Evolutionary conservation across 2,329 filamentous ascomycete genomes (phyloP).

Genomic region (Exserohilum rostratum): DNA sequence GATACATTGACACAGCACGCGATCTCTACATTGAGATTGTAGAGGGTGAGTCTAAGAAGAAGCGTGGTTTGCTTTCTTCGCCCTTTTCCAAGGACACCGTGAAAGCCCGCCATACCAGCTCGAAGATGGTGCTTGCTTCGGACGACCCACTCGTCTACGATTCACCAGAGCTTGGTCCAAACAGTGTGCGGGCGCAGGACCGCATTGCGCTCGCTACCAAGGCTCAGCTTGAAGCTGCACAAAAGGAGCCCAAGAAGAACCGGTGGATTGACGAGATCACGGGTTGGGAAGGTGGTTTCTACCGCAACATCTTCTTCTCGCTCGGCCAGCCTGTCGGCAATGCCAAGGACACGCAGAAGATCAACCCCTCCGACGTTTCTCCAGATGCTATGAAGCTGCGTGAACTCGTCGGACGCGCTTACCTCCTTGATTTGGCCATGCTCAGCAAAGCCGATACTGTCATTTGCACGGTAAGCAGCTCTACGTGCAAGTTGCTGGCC

Average conservation of each 20-base stretch:
- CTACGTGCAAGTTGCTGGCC: slow-evolving; percentile 71
- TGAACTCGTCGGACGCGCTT: slow-evolving; percentile 78
- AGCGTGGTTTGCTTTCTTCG: slow-evolving; percentile 9
- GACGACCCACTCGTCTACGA: slow-evolving; percentile 80
- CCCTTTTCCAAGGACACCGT: slow-evolving; percentile 22
- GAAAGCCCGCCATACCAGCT: slow-evolving; percentile 34
- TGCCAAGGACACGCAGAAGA: slow-evolving; percentile 31
- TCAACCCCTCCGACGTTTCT: slow-evolving; percentile 31
- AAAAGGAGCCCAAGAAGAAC: slow-evolving; percentile 42
- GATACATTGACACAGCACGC: slow-evolving; percentile 67
- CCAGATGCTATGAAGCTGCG: slow-evolving; percentile 67
- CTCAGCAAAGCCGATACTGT: slow-evolving; percentile 72
- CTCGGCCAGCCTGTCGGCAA: slow-evolving; percentile 59
- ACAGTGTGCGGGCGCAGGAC: slow-evolving; percentile 68
- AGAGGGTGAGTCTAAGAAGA: slow-evolving; percentile 18
- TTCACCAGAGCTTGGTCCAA: slow-evolving; percentile 65
- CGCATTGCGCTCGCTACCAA: slow-evolving; percentile 77
- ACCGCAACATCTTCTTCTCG: slow-evolving; percentile 79
- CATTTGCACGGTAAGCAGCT: slow-evolving; percentile 76
- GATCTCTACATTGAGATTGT: slow-evolving; percentile 59
- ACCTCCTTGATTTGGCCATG: slow-evolving; percentile 80
- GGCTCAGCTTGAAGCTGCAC: slow-evolving; percentile 51
- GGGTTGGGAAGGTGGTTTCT: slow-evolving; percentile 91
- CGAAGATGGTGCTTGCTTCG: slow-evolving; percentile 70
- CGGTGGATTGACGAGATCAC: slow-evolving; percentile 74